Base-by-base conservation (phyloP, 495 filamentous ascomycete species). In the Hamigera avellanea region DNA sequence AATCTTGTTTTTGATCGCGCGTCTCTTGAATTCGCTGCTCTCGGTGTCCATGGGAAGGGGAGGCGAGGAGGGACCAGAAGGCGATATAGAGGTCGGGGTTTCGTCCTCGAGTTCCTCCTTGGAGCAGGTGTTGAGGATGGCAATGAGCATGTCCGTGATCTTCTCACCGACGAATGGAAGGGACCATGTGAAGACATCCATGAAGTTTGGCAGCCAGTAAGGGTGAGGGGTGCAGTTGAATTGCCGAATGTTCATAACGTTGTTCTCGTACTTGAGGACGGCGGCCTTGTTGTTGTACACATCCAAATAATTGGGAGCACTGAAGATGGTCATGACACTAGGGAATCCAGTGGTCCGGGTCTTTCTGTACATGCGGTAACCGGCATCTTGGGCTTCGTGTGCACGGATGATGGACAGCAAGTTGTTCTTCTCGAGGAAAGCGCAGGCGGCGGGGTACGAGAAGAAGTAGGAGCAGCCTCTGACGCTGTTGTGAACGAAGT, bases 231-330 rank as follows among this genome's bases (percentile, higher is more conserved):
- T 95, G 75, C 91, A 98, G 62, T 98, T 98, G 66, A 98, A 98
- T 56, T 98, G 91, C 19, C 91, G 76, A 53, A 98, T 98, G 69
- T 98, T 98, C 91, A 98, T 98, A 39, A 98, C 91, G 54, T 98
- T 98, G 63, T 98, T 98, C 59, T 98, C 91, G 56, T 98, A 98
- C 59, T 98, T 98, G 41, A 98, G 66, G 14, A 98, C 91, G 0
- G 91, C 91, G 0, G 91, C 91, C 63, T 98, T 98, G 75, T 98
- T 98, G 75, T 98, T 98, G 67, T 98, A 98, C n/a, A 98, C 87
- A 54, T 98, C 91, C 43, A 98, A 72, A 54, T 98, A 96, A 55
- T 98, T 98, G 15, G 91, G 91, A 3, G 91, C 91, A 33, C 89
- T 95, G 72, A 98, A 98, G 54, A 98, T 98, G 29, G 91, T 98